Evolutionary conservation across 441 rosid species (phyloP).

Genomic region (Syzygium malaccense): DNA sequence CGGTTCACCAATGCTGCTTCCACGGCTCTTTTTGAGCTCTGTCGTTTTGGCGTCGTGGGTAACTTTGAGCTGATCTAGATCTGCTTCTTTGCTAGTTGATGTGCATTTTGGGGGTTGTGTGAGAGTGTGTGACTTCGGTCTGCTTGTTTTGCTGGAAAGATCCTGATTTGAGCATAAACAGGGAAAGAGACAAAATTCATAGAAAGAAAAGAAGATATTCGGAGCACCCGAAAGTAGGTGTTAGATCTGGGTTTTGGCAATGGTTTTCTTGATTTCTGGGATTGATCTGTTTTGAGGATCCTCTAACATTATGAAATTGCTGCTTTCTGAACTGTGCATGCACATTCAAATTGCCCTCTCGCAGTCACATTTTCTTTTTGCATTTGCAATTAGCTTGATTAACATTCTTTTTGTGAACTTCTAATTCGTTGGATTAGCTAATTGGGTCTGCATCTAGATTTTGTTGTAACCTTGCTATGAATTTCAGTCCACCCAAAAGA

Average conservation of each 20-base stretch:
- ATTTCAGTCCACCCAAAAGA: not conserved
- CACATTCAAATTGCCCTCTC: not conserved
- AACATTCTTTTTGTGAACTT: not conserved
- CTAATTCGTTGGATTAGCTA: not conserved
- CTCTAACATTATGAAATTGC: not conserved
- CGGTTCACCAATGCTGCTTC: not conserved
- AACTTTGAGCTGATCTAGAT: conserved; percentile 35
- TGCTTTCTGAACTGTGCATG: not conserved
- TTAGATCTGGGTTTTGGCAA: not conserved
- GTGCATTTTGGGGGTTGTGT: conserved; percentile 16
- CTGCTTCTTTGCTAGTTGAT: conserved; percentile 23
- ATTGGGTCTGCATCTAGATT: not conserved
- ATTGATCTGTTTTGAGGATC: not conserved
- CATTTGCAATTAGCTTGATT: not conserved
- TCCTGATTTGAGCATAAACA: not conserved
- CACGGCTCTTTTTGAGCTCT: not conserved
- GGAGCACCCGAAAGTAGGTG: not conserved
- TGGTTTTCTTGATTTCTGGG: not conserved
- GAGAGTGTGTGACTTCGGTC: conserved; percentile 5
- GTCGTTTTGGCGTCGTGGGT: not conserved
- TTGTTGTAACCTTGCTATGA: not conserved
- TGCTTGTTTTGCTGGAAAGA: not conserved
- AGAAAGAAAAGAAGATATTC: not conserved
- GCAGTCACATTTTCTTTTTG: not conserved
- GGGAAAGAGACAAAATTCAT: not conserved